A percentile compares a stretch with the other conserved stretches of the same genome.
phyloP scores from a whole-genome alignment of 139 green algal genomes.

The Tetradesmus lagerheimii region DNA sequence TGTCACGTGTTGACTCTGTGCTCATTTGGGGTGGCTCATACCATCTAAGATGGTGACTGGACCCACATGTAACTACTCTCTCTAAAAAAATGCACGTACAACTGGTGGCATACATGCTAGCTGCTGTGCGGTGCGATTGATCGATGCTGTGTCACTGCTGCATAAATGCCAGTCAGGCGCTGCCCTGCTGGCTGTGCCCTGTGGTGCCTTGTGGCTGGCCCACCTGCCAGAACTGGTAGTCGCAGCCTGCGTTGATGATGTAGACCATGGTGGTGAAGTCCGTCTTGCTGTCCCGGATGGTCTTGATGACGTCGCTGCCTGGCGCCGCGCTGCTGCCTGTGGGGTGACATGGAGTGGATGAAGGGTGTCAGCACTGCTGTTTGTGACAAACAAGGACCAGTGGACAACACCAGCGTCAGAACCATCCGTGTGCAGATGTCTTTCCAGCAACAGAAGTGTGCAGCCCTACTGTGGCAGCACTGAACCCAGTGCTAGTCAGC shows the following conservation, averaged over 20 bases:
- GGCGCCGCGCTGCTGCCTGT: slow-evolving; percentile 21
- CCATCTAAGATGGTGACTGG: no score
- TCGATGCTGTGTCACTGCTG: not conserved
- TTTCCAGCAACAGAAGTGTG: no score
- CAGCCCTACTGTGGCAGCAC: not conserved
- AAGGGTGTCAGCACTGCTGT: no score
- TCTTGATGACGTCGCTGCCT: slow-evolving; percentile 4
- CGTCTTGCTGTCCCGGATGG: not conserved
- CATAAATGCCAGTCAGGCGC: not conserved
- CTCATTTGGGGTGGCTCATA: no score
- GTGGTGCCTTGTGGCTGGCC: not conserved
- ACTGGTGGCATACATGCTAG: not conserved
- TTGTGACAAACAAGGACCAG: no score
- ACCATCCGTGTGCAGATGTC: no score
- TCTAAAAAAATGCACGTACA: no score
- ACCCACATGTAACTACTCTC: no score
- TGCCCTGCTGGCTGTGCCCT: not conserved
- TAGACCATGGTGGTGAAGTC: not conserved
- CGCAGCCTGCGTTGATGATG: slow-evolving; percentile 56
- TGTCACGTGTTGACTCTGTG: no score
- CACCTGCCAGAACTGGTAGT: slow-evolving; percentile 65
- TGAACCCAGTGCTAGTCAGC: not conserved
- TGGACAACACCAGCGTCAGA: no score
- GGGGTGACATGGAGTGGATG: not conserved
- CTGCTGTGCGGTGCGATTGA: not conserved